phyloP scores from a whole-genome alignment of 1,139 yeast genomes.

The Candida dubliniensis region DNA sequence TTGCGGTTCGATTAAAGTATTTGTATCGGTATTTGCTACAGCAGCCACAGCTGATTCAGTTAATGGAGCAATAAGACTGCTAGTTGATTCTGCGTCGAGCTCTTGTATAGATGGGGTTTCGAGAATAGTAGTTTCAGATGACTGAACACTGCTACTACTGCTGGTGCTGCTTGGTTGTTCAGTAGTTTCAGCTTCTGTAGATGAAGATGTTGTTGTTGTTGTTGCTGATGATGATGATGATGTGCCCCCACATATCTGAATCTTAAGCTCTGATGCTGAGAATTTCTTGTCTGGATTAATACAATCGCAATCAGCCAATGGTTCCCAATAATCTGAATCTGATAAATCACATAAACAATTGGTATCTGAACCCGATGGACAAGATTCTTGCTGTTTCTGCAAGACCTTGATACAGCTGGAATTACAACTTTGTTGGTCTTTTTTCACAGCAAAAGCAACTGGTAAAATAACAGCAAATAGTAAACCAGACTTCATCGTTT shows the following conservation, averaged over 20 bases:
- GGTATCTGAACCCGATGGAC: slow-evolving; percentile 5
- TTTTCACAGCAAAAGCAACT: slow-evolving; percentile 2
- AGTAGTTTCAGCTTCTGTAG: background rate
- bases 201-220: background rate
- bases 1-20: no score
- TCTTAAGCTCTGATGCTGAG: background rate
- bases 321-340: slow-evolving; percentile 4
- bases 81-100: background rate
- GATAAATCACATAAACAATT: slow-evolving; percentile 2
- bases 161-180: background rate
- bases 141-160: background rate
- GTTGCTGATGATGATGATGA: background rate
- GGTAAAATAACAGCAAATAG: slow-evolving; percentile 1
- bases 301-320: slow-evolving; percentile 5
- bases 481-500: background rate
- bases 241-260: slow-evolving; percentile 2
- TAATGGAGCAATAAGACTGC: background rate
- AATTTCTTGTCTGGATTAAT: slow-evolving; percentile 2
- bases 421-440: slow-evolving; percentile 4
- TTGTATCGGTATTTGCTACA: background rate
- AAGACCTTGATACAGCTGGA: slow-evolving; percentile 1
- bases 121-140: background rate
- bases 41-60: slow-evolving; percentile 3
- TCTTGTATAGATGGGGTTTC: background rate
- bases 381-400: slow-evolving; percentile 2